Evolutionary conservation across 805 yeast species (phyloP), one percentile per base, ranked within the genome.

Genomic region (Priceomyces haplophilus): DNA sequence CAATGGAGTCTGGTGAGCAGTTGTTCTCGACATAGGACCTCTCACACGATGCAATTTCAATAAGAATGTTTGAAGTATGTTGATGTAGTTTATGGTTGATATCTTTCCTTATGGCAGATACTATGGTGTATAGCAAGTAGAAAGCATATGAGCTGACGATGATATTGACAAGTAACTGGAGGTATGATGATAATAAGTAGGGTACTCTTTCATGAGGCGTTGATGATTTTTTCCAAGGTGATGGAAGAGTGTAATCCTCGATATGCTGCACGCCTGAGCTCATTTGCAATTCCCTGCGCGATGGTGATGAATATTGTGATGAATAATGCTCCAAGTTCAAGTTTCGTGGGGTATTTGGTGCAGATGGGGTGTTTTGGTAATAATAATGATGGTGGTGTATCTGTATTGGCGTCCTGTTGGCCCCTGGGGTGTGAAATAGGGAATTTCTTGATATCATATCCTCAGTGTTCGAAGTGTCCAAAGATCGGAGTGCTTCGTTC

Each of bases 101-200:
- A 55, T 85, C 95, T 5, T 61, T 53, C 35, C 74, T 69, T 13
- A 85, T 67, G 0, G 85, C 69, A 25, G 58, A 62, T 6, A 82
- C 58, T 19, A 77, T 63, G 3, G 67, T 55, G 37, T 69, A 67
- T 2, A 74, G 53, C 23, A 82, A 50, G 32, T 75, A 71, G 5
- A 74, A 51, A 0, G 72, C 72, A 36, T 75, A 74, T 7, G 67
- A 45, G 1, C 76, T 64, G 0, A 81, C 76, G 2, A 69, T 43
- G 2, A 72, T 56, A 53, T 84, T 84, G 45, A 79, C 54, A 2
- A 70, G 37, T 7, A 82, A 51, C 58, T 84, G 90, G 25, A 83
- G 56, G 50, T 83, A 82, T 11, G 89, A 78, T 7, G 83, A 72
- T 7, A 82, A 54, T 21, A 79, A 55, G 53, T 84, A 84, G 5